Percentiles rank a stretch among this genome's conserved stretches.
These are phyloP conservation scores for Russula griseocarnosa DNA, from an alignment of 768 basidiomycete species.

Conservation along the genomic window DNA sequence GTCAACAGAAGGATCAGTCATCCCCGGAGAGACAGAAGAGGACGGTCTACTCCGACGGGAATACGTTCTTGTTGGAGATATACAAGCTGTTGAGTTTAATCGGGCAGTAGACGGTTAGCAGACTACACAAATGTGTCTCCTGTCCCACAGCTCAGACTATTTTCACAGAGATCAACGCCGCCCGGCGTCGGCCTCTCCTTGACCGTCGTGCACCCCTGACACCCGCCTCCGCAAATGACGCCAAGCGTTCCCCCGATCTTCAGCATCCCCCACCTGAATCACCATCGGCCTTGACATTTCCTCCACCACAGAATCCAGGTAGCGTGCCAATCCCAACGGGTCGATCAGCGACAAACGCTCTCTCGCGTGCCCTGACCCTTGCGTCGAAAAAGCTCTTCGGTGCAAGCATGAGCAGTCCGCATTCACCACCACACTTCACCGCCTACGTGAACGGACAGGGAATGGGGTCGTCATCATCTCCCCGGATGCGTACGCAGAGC, in stretches of 20 bases:
- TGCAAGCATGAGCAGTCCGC: slow-evolving; percentile 39
- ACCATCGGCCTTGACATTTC: slow-evolving; percentile 47
- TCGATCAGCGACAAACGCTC: slow-evolving; percentile 64
- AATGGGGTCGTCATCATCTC: slow-evolving; percentile 24
- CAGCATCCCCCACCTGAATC: slow-evolving; percentile 33
- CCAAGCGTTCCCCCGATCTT: slow-evolving; percentile 37
- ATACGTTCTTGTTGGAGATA: slow-evolving; percentile 92
- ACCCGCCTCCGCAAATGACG: slow-evolving; percentile 50
- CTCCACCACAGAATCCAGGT: slow-evolving; percentile 53
- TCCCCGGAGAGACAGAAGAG: slow-evolving; percentile 82
- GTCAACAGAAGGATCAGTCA: slow-evolving; percentile 59
- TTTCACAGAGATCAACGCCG: slow-evolving; percentile 57
- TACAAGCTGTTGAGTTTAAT: slow-evolving; percentile 86
- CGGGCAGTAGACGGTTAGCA: slow-evolving; percentile 81
- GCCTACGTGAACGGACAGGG: slow-evolving; percentile 31
- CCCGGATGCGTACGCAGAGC: slow-evolving; percentile 40
- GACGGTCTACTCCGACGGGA: slow-evolving; percentile 77
- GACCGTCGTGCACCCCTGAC: slow-evolving; percentile 46
- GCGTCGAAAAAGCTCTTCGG: slow-evolving; percentile 83
- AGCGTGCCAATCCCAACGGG: slow-evolving; percentile 60
- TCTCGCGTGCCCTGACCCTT: slow-evolving; percentile 73
- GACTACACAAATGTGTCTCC: background rate
- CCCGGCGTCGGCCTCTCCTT: slow-evolving; percentile 54
- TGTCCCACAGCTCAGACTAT: slow-evolving; percentile 14
- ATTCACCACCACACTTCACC: slow-evolving; percentile 36